Base-by-base conservation (phyloP, 768 basidiomycete species). In the Strobilomyces confusus region DNA sequence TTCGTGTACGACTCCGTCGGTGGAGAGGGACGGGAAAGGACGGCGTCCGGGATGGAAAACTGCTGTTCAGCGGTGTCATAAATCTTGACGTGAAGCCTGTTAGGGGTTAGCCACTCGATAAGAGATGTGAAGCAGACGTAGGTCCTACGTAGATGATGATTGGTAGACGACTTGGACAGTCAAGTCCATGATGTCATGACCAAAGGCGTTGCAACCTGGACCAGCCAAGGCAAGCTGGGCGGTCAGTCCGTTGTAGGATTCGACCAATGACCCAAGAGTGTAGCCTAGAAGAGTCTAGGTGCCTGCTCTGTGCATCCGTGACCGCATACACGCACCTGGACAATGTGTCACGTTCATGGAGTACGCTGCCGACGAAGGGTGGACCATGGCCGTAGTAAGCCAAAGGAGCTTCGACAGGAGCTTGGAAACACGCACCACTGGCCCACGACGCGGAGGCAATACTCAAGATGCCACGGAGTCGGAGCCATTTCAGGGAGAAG, bases 111-210 rank as follows among this genome's bases (percentile, higher is more conserved):
- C 25, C 19, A 15, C 22, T 3, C n/a, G 12, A 41, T n/a, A 12
- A n/a, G 38, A 13, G 25, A 1, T 15, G n/a, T 25, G 1, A 8
- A 15, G 6, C 8, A 7, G n/a, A 32, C 8, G 36, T n/a, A 19
- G 8, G 46, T 58, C 68, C 17, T 54, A 80, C 79, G 77, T 72
- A 44, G 77, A 73, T 42, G 61, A 63, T 9, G 76, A 77, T 63
- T 87, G 83, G 59, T 87, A 87, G 13, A 76, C 77, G 14, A 87
- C 82, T 63, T 83, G 70, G 29, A 89, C 71, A 6, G 79, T 82
- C 12, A 89, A 73, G 38, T 81, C 70, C 0, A 67, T 41, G 19
- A 86, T 70, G 58, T 88, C 86, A 2, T 62, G 65, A 6, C 85
- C 84, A 52, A 84, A 87, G 5, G 80, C 81, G 58, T 87, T 77